Evolutionary conservation across 1,139 yeast genomes (phyloP), one percentile per base, ranked within the genome.

Genomic region (Geotrichum candidum): DNA sequence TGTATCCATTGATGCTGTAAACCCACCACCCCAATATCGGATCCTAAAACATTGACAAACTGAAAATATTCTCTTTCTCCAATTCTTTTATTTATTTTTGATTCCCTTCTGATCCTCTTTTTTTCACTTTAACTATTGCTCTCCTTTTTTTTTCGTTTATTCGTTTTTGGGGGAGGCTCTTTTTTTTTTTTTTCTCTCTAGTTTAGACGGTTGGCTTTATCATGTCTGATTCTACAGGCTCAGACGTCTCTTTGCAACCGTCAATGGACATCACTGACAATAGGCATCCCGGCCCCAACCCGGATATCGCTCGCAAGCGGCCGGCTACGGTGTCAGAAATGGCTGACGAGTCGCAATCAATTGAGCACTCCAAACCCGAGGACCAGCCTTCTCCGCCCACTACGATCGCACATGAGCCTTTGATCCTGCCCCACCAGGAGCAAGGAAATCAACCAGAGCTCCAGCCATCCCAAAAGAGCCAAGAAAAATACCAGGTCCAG

Each of bases 241-340:
- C 56, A 9, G 53, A 56, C 31, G 25, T 54, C 18, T 56, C 55
- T 11, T 29, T 56, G 15, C 59, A 56, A 29, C 51, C 59, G 41
- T 56, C 59, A 9, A n/a, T 56, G 15, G 59, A 56, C 25, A 56
- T 56, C 29, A 41, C 9, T 2, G 58, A 35, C 27, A 56, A 56
- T 35, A 50, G 27, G 25, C 55, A 56, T 27, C 55, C 10, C 48
- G 9, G 48, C 22, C 9, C 48, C n/a, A n/a, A 7, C 10, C 9
- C 18, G 48, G 22, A 6, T 41, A 41, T 15, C 5, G 22, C 18
- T 2, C 5, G 22, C 23, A n/a, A 7, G 22, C 22, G 5, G 10
- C 48, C 48, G 9, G 7, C 48, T n/a, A 18, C 48, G 5, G n/a
- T 9, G 23, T 18, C 23, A 41, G 18, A 18, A 3, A 1, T 6